A percentile compares a stretch with the other conserved stretches of the same genome.
phyloP scores from a whole-genome alignment of 352 stramenopile species.

The Globisporangium iwayamae region DNA sequence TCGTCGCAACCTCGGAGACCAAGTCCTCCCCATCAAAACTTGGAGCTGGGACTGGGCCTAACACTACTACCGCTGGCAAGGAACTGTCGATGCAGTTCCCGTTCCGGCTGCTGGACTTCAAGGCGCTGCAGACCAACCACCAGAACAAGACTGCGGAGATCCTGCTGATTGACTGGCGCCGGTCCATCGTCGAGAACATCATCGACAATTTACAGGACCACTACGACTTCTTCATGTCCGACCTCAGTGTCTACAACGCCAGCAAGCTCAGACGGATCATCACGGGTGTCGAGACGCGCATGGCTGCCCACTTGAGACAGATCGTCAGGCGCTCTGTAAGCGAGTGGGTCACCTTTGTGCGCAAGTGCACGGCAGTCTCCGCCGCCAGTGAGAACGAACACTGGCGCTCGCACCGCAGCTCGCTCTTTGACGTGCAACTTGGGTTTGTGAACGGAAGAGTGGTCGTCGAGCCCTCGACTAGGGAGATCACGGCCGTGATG shows the following conservation, averaged over 20 bases:
- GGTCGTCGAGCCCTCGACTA: constrained; percentile 50
- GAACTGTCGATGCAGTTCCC: constrained; percentile 63
- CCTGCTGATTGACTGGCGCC: constrained; percentile 84
- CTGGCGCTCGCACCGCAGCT: constrained; percentile 49
- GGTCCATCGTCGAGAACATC: constrained; percentile 89
- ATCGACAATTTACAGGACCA: constrained; percentile 93
- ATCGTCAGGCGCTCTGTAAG: constrained; percentile 55
- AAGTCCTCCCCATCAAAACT: neutral
- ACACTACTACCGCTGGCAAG: constrained; percentile 11
- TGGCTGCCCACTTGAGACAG: constrained; percentile 78
- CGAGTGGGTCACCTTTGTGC: constrained; percentile 66
- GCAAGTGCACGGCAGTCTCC: constrained; percentile 13
- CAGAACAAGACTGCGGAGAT: constrained; percentile 77
- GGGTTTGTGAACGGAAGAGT: constrained; percentile 44
- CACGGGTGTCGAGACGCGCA: constrained; percentile 81
- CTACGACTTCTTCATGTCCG: constrained; percentile 91
- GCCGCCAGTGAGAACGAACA: constrained; percentile 18
- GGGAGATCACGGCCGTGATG: constrained; percentile 77
- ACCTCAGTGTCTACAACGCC: constrained; percentile 47
- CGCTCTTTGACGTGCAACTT: constrained; percentile 85
- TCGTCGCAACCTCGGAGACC: neutral
- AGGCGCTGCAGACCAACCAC: constrained; percentile 66
- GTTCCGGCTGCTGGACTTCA: constrained; percentile 84
- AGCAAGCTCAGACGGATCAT: constrained; percentile 75
- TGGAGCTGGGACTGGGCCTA: neutral